Base-by-base conservation (phyloP, 1,284 basidiomycete genomes). In the Malassezia obtusa region DNA sequence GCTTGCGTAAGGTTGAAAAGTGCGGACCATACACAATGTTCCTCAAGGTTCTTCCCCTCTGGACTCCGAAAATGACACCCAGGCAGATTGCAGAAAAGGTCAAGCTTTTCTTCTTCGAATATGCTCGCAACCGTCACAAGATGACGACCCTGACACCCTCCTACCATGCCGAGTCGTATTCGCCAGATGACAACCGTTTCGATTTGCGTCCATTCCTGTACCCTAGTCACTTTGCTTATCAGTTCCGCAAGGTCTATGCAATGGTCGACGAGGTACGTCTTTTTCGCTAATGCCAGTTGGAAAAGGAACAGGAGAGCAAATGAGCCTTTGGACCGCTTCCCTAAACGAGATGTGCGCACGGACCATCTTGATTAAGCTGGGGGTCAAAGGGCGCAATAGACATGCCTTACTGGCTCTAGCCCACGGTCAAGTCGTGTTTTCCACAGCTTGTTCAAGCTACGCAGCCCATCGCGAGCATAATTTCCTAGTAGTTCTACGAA, bases 131-230 rank as follows among this genome's bases (percentile, higher is more conserved):
- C 75, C 78, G 94, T 49, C 92, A 98, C 77, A 98, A 98, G 81
- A 98, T 98, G 92, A 98, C 94, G 9, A 98, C 91, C 0, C 73
- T 99, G 58, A 98, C 94, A 1, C 94, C 92, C 1, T 82, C 87
- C 3, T 96, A 98, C 65, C 94, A 98, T 75, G 91, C 94, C 61
- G 89, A 94, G 75, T 87, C 86, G 9, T 95, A 95, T 76, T 89
- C 87, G 68, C 90, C 90, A 4, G 92, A 96, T 71, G 91, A 96
- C 75, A 95, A 98, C 73, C 80, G 92, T 89, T 98, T 92, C 70
- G 92, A 99, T 74, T 75, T 96, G 35, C 82, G 92, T 24, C 94
- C 91, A 0, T 99, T 98, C 81, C 77, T 99, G 47, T 98, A 96
- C 75, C 88, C 89, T 6, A 83, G 85, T 24, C 81, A 87, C 48